Evolutionary conservation across 805 yeast genomes (phyloP), one percentile per base, ranked within the genome.

Genomic region (Debaryomyces prosopidis): DNA sequence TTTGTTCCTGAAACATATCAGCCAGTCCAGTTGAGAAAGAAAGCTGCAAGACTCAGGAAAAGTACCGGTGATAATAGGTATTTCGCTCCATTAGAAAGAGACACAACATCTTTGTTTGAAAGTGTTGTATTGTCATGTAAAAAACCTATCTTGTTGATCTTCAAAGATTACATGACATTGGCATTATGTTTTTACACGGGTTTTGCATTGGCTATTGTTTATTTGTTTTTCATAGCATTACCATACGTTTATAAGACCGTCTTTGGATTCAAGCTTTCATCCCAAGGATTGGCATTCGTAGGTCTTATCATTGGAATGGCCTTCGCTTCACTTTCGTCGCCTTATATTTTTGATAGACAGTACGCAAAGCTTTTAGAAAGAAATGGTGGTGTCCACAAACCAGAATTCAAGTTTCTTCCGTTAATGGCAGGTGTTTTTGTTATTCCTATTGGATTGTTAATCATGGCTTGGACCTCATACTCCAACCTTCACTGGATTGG

Each of bases 391-490:
- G 60, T 58, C 15, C 66, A 77, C 0, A 77, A 82, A 14, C 95
- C 96, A 0, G 96, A 89, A 62, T 82, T 81, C n/a, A 79, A 96
- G 60, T 71, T 89, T 42, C 78, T 81, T 26, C 81, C 89, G 28
- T 76, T 88, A 80, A 75, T 87, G 61, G 63, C 74, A 31, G 89
- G 94, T 27, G 84, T 83, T 14, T 54, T 87, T 43, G 59, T 76
- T 3, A 86, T 87, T 68, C 88, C 96, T 19, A 68, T 82, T 38
- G 96, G 96, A 36, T 68, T 89, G 50, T 73, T 89, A 52, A 85
- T 94, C 87, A 75, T 89, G 63, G 79, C 85, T 43, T 89, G 96
- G 96, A 74, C 91, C 47, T 85, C 85, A 59, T 84, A 76, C 44
- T 60, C 81, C 19, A 63, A 65, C 17, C 78, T 86, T 19, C 96